Conservation (phyloP, 257 asterid genomes). For the Lantana camara region DNA sequence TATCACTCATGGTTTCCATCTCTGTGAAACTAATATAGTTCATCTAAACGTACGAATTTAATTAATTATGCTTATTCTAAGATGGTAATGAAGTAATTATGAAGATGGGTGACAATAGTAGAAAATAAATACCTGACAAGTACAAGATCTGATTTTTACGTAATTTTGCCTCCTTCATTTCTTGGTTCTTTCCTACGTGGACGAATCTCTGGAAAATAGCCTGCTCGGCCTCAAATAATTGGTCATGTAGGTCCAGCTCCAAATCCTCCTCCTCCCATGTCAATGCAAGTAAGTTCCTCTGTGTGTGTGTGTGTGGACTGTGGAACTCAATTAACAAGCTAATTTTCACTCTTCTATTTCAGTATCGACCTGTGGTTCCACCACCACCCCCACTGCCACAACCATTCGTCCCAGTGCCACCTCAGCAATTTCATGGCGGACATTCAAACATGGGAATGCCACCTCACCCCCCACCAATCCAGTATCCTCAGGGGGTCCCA, state of each 20-base stretch:
- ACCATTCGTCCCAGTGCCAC: slow-evolving; percentile 55
- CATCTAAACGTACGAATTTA: slow-evolving; percentile 2
- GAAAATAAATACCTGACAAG: slow-evolving; percentile 8
- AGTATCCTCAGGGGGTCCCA: slow-evolving; percentile 62
- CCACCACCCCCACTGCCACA: slow-evolving; percentile 66
- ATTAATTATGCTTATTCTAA: neutral
- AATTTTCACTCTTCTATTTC: slow-evolving; percentile 23
- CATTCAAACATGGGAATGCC: slow-evolving; percentile 62
- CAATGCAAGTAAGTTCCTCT: slow-evolving; percentile 68
- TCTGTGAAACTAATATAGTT: neutral
- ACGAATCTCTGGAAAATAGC: slow-evolving; percentile 44
- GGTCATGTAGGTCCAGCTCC: slow-evolving; percentile 66
- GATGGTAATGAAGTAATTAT: neutral
- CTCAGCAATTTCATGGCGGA: slow-evolving; percentile 73
- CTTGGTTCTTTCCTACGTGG: slow-evolving; percentile 28
- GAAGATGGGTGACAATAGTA: neutral
- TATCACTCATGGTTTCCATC: neutral
- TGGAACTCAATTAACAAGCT: slow-evolving; percentile 1
- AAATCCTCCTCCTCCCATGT: slow-evolving; percentile 68
- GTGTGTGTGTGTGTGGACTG: no score
- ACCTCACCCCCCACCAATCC: slow-evolving; percentile 57
- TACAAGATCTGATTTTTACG: slow-evolving; percentile 1
- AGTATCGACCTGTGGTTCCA: slow-evolving; percentile 71
- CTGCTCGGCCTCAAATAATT: slow-evolving; percentile 62
- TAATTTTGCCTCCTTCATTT: slow-evolving; percentile 9